Percentiles rank a stretch among this genome's conserved stretches.
These are phyloP conservation scores for Aspergillus costaricaensis DNA, from an alignment of 2,329 filamentous ascomycete species.

Conservation along the genomic window DNA sequence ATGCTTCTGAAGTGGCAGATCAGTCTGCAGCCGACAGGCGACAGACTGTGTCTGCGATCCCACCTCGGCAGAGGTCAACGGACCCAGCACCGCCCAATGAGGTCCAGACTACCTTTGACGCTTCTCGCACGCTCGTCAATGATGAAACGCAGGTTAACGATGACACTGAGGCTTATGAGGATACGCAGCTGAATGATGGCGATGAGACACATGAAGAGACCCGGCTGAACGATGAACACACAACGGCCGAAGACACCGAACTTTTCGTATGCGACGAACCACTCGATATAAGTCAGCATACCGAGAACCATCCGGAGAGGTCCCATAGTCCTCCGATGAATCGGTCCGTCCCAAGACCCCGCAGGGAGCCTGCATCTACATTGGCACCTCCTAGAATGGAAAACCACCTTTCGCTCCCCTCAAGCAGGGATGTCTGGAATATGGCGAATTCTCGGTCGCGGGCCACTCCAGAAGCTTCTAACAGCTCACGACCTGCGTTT, in stretches of 20 bases:
- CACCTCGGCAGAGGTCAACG: background rate
- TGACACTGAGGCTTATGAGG: background rate
- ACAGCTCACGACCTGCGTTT: constrained; percentile 26
- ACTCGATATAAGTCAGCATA: constrained; percentile 13
- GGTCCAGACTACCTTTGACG: constrained; percentile 14
- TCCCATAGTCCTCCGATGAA: constrained; percentile 21
- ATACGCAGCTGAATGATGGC: background rate
- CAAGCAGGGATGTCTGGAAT: constrained; percentile 12
- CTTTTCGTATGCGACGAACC: constrained; percentile 18
- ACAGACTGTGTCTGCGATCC: constrained; percentile 11
- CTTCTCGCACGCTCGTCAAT: constrained; percentile 12
- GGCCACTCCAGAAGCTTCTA: background rate
- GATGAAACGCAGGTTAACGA: background rate
- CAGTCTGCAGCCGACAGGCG: background rate
- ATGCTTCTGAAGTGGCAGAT: constrained; percentile 1
- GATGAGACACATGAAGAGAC: background rate
- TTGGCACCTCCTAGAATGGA: background rate
- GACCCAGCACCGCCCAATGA: constrained; percentile 1
- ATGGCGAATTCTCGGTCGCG: constrained; percentile 2
- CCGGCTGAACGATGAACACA: background rate
- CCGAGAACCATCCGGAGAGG: constrained; percentile 16
- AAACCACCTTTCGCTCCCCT: background rate
- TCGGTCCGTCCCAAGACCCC: background rate
- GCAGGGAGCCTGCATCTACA: background rate
- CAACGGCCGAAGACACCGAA: constrained; percentile 13